phyloP scores from a whole-genome alignment of 2,329 filamentous ascomycete species.

The Bipolaris bicolor region DNA sequence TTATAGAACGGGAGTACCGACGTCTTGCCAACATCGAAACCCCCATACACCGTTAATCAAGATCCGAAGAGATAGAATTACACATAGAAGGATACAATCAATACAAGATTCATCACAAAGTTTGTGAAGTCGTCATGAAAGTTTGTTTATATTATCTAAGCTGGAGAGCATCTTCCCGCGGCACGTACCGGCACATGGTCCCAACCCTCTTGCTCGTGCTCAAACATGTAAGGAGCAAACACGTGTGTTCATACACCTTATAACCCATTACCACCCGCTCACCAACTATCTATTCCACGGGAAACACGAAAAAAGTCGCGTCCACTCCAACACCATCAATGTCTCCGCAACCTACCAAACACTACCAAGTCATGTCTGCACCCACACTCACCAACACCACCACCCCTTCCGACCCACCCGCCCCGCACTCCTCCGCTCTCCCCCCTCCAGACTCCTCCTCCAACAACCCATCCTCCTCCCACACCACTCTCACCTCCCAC shows the following conservation, averaged over 20 bases:
- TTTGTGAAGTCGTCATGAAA: background rate
- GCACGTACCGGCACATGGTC: background rate
- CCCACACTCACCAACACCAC: slow-evolving; percentile 19
- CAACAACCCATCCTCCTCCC: slow-evolving; percentile 2
- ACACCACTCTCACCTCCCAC: background rate
- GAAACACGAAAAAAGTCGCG: background rate
- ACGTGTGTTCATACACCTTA: no score
- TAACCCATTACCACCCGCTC: background rate
- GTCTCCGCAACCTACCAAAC: slow-evolving; percentile 34
- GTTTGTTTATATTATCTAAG: background rate
- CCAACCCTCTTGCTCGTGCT: background rate
- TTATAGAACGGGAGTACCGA: background rate
- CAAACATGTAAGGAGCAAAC: no score
- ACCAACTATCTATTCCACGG: background rate
- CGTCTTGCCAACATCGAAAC: background rate
- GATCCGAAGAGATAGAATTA: background rate
- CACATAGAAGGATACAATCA: background rate
- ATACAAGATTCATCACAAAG: background rate
- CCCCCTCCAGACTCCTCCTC: slow-evolving; percentile 28
- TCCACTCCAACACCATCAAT: slow-evolving; percentile 4
- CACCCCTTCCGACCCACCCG: slow-evolving; percentile 26
- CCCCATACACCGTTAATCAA: background rate
- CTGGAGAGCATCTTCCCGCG: background rate
- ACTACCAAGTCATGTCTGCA: slow-evolving; percentile 48
- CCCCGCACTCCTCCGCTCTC: slow-evolving; percentile 39